Percentiles rank a stretch among this genome's conserved stretches.
Conservation (phyloP, 768 basidiomycete genomes). For the Suillus bovinus region DNA sequence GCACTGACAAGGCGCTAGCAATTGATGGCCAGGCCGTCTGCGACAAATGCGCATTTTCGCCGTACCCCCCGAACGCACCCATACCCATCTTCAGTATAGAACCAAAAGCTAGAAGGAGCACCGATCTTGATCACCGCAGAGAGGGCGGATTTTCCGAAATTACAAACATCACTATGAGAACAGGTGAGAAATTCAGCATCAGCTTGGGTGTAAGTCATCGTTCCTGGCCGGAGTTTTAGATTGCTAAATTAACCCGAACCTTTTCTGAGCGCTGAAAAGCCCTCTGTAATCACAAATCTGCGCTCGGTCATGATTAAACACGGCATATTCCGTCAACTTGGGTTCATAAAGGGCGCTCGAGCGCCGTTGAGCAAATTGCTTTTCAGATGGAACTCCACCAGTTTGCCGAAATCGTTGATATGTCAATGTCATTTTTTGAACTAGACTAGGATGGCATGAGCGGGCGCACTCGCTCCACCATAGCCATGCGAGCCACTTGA, state of each 20-base stretch:
- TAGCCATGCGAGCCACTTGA: neutral
- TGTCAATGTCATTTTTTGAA: neutral
- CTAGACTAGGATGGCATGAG: neutral
- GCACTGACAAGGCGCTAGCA: neutral
- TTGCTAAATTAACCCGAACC: neutral
- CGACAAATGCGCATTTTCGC: neutral
- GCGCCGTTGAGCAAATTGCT: neutral
- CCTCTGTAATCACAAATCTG: neutral
- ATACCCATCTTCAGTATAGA: neutral
- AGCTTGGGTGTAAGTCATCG: neutral
- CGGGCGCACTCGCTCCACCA: neutral
- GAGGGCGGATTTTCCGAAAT: neutral
- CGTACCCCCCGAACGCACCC: neutral
- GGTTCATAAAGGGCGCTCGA: neutral
- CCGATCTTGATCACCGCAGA: neutral
- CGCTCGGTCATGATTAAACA: neutral
- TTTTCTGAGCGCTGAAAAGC: neutral
- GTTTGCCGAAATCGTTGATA: neutral
- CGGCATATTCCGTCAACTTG: neutral
- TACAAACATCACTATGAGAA: neutral
- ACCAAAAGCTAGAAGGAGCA: neutral
- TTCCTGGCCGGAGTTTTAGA: neutral
- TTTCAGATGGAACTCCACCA: neutral
- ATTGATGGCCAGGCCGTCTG: neutral
- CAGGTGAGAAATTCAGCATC: neutral